Evolutionary conservation across 2,329 filamentous ascomycete species (phyloP), one percentile per base, ranked within the genome.

Genomic region (Claviceps quebecensis): DNA sequence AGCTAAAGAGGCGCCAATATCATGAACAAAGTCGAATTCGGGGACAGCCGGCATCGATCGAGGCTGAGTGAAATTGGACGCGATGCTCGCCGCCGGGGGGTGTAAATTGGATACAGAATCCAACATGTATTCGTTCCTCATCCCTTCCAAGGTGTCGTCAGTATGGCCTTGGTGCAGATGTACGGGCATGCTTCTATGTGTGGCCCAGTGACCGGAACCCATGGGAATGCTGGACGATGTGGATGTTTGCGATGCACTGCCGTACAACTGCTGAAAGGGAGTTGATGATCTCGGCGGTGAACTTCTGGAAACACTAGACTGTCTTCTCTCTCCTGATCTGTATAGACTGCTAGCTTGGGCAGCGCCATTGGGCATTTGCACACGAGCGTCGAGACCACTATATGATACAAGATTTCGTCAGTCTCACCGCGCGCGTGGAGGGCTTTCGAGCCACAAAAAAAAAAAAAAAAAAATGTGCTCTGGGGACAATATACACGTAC

Each of bases 401-500:
- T 39, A 48, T 16, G 36, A 26, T 6, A n/a, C 48, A 37, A 34
- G 29, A 34, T 34, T 9, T 37, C 13, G 39, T 49, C 40, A 49
- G 39, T 49, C 14, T 17, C 19, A 8, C 1, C 5, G 19, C 19
- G 17, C 11, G 4, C 1, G 17, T 1, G 19, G 41, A 11, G 14
- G 19, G 40, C n/a, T n/a, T 14, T n/a, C 7, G 39, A 41, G 39
- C 16, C 4, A 17, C n/a, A 34, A 37, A n/a, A n/a, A n/a, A n/a
- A n/a, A n/a, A n/a, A n/a, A n/a, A n/a, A n/a, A n/a, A n/a, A n/a
- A 26, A 17, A 14, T 50, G 23, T 17, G 23, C 22, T n/a, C 44
- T 6, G 6, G 29, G n/a, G 14, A n/a, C 19, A 47, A 38, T 11
- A 13, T 22, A 4, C 11, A 58, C 66, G 57, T 62, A 69, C 67